Conservation (phyloP, 2,329 filamentous ascomycete species). For the Phialophora verrucosa region DNA sequence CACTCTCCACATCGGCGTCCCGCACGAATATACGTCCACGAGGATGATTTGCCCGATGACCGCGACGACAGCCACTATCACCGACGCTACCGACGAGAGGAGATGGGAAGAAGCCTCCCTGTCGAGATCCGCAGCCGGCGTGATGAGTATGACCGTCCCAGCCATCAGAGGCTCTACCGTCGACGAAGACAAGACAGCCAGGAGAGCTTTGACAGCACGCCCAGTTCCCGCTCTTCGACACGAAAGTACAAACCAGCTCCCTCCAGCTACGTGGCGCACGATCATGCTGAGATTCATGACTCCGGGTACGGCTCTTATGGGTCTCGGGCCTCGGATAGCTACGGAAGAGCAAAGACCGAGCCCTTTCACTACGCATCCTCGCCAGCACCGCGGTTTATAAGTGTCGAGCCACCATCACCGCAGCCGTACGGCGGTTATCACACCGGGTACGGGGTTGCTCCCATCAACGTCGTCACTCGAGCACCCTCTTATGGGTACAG, state of each 20-base stretch:
- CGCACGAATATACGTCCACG: slow-evolving; percentile 19
- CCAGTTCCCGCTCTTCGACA: slow-evolving; percentile 26
- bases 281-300: slow-evolving; percentile 30
- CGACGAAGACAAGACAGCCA: slow-evolving; percentile 35
- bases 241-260: slow-evolving; percentile 28
- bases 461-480: slow-evolving; percentile 31
- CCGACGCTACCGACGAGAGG: slow-evolving; percentile 19
- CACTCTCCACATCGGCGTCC: slow-evolving; percentile 18
- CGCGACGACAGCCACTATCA: slow-evolving; percentile 16
- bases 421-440: slow-evolving; percentile 27
- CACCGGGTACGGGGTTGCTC: slow-evolving; percentile 27
- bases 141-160: slow-evolving; percentile 20
- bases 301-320: slow-evolving; percentile 36
- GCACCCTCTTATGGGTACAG: slow-evolving; percentile 26
- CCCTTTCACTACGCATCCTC: slow-evolving; percentile 30
- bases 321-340: slow-evolving; percentile 31
- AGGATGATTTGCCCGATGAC: slow-evolving; percentile 21
- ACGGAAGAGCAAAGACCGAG: slow-evolving; percentile 32
- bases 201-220: slow-evolving; percentile 35
- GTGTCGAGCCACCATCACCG: slow-evolving; percentile 24
- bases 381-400: slow-evolving; percentile 23
- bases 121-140: slow-evolving; percentile 28
- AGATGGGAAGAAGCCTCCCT: slow-evolving; percentile 19
- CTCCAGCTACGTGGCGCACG: slow-evolving; percentile 29
- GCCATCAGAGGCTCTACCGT: slow-evolving; percentile 17